Evolutionary conservation across 164 flowering plant species (phyloP).

Genomic region (Chloranthus sessilifolius): DNA sequence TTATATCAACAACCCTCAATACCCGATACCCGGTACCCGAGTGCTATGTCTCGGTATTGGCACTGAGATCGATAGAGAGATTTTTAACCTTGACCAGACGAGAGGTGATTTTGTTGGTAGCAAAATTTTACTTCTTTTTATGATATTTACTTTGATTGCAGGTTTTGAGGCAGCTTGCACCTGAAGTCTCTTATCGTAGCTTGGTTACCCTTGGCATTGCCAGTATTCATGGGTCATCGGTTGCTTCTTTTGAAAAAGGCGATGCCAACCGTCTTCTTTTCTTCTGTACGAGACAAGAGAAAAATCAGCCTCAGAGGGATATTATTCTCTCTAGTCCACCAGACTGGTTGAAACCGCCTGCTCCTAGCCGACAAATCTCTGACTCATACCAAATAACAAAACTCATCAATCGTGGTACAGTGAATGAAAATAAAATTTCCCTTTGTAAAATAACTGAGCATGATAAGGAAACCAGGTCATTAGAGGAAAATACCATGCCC

Average conservation of each 20-base stretch:
- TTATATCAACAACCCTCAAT: too few relatives aligned
- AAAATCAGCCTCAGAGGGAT: constrained; percentile 18
- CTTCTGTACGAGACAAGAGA: constrained; percentile 43
- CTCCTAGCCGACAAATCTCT: constrained; percentile 58
- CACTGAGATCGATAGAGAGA: too few relatives aligned
- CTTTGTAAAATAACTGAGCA: constrained; percentile 16
- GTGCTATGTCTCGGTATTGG: too few relatives aligned
- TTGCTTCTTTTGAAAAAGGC: constrained; percentile 90
- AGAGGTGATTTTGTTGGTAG: too few relatives aligned
- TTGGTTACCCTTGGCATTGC: constrained; percentile 91
- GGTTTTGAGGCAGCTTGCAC: constrained; percentile 96
- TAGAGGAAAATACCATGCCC: constrained; percentile 20
- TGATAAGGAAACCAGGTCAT: constrained; percentile 11
- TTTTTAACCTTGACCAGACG: too few relatives aligned
- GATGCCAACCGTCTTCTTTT: constrained; percentile 89
- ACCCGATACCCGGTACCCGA: too few relatives aligned
- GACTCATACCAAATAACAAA: constrained; percentile 27
- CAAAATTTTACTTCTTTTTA: too few relatives aligned
- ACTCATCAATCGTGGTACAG: constrained; percentile 2
- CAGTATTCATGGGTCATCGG: constrained; percentile 85
- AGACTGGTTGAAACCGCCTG: constrained; percentile 72
- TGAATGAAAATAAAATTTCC: constrained; percentile 12
- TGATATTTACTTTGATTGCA: too few relatives aligned
- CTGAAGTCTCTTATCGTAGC: constrained; percentile 73
- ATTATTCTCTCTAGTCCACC: constrained; percentile 32